These are phyloP conservation scores for Lactuca saligna DNA, from an alignment of 129 eudicot species.

Conservation along the genomic window DNA sequence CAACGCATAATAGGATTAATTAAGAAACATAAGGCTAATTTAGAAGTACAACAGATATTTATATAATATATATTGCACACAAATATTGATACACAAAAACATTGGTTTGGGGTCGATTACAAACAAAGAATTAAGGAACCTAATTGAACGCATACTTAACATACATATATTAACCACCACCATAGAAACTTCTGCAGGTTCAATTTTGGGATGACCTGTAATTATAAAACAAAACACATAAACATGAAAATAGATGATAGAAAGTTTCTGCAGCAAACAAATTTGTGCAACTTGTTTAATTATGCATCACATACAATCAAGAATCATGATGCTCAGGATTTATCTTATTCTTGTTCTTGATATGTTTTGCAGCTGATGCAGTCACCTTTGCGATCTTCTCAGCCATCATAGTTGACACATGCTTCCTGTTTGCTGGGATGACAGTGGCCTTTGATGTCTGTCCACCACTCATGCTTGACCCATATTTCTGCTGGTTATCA, in stretches of 20 bases:
- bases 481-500: not conserved
- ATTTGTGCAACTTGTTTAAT: not conserved
- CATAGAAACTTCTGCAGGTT: too few relatives aligned
- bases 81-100: not conserved
- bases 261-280: not conserved
- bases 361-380: not conserved
- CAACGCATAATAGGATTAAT: not conserved
- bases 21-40: not conserved
- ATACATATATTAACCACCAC: not conserved
- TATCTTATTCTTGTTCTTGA: conserved; percentile 12
- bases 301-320: not conserved
- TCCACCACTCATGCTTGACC: not conserved
- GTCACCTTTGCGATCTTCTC: not conserved
- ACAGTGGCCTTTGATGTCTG: not conserved
- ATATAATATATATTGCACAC: not conserved
- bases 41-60: too few relatives aligned
- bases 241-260: not conserved
- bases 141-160: not conserved
- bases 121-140: not conserved
- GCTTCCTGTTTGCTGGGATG: conserved; percentile 12
- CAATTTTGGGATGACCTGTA: too few relatives aligned
- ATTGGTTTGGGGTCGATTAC: not conserved
- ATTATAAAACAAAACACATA: too few relatives aligned
- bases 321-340: conserved; percentile 1
- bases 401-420: conserved; percentile 18